These are phyloP conservation scores for Lagenidium giganteum DNA, from an alignment of 352 stramenopile species.

Conservation along the genomic window DNA sequence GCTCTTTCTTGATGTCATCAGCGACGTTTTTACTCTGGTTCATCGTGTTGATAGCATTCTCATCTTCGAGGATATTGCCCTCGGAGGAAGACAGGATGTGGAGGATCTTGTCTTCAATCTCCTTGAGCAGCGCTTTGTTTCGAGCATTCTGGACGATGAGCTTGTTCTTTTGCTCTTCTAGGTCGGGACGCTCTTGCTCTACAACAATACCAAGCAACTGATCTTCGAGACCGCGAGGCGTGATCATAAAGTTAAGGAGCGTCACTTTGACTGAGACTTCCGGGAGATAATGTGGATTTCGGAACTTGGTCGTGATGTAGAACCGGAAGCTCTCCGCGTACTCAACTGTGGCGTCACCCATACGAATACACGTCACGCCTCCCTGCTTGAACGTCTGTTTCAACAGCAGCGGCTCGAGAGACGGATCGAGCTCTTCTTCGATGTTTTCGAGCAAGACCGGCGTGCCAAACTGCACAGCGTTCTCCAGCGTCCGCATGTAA, in stretches of 20 bases:
- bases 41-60: conserved; percentile 91
- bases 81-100: conserved; percentile 88
- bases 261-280: conserved; percentile 93
- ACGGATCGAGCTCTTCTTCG: conserved; percentile 90
- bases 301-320: conserved; percentile 93
- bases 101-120: conserved; percentile 94
- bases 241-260: conserved; percentile 96
- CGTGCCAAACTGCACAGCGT: conserved; percentile 89
- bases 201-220: conserved; percentile 92
- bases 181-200: conserved; percentile 86
- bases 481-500: conserved; percentile 92
- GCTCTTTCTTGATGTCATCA: conserved; percentile 92
- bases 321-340: conserved; percentile 92
- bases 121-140: conserved; percentile 90
- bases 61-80: conserved; percentile 93
- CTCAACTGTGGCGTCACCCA: conserved; percentile 91
- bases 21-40: conserved; percentile 88
- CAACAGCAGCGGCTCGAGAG: conserved; percentile 89
- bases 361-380: conserved; percentile 86
- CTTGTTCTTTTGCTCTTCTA: conserved; percentile 92
- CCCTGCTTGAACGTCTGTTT: conserved; percentile 95
- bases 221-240: conserved; percentile 88
- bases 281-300: conserved; percentile 92
- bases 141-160: conserved; percentile 89
- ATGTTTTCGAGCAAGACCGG: conserved; percentile 92